Base-by-base conservation (phyloP, 495 filamentous ascomycete species). In the Tuber brumale region DNA sequence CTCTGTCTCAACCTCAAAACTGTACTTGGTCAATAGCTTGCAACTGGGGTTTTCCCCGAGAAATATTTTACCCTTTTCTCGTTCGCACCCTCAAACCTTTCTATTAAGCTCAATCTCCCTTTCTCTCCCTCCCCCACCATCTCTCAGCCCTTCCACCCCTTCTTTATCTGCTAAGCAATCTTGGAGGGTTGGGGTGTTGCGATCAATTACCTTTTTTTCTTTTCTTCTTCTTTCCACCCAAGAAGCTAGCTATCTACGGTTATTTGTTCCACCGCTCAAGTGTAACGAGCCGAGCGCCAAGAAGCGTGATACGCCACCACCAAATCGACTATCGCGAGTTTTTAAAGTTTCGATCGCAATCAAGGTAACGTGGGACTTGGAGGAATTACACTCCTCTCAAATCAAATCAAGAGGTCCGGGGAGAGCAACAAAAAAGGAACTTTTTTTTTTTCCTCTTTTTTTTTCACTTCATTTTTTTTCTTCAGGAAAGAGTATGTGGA, bases 341-440 rank as follows among this genome's bases (percentile, higher is more conserved):
- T 66, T 66, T 66, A 66, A 35, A 35, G 57, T 66, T 66, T 66
- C 27, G 57, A 66, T 66, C 57, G 57, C 57, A 79, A 74, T 70
- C 77, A 80, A 80, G 70, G 74, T 69, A 74, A 77, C 43, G 73
- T 75, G 69, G 71, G 61, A 61, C 75, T 79, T 66, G 57, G 57
- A 27, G 66, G 76, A 79, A 79, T 80, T 76, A 80, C 73, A 71
- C 78, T 70, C 66, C 76, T n/a, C 73, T 71, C 70, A 80, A 80
- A 80, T 75, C 70, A 79, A 74, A 74, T 69, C 44, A 37, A 42
- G 48, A 76, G 61, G 69, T 69, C 46, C 23, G 66, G 46, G 75
- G 75, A 69, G 41, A 70, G 74, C 44, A 31, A 73, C 70, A 79
- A 70, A 69, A 75, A 70, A 72, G 23, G 14, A 16, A 14, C 1